Base-by-base conservation (phyloP, 257 asterid genomes). In the Prunella vulgaris region DNA sequence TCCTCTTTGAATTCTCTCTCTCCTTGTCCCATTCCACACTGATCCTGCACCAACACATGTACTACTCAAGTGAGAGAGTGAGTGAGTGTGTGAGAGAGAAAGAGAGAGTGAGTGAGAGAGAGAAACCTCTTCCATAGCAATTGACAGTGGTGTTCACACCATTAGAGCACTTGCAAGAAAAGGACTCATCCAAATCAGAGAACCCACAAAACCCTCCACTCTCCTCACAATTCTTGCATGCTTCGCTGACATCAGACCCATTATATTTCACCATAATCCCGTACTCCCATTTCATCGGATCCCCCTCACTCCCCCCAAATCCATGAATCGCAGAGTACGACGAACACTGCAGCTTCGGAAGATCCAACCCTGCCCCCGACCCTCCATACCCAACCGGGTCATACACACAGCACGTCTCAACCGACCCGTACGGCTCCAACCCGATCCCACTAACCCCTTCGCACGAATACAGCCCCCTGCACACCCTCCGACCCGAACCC, bases 251-350 rank as follows among this genome's bases (percentile, higher is more conserved):
- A 56, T 80, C 80, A 2, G 86, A 74, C 52, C 74, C 60, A 60
- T 83, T 81, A 49, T 56, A 84, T 72, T 72, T 65, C 87, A 88
- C 64, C 21, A 83, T 69, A 14, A 88, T 77, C 76, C 90, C 93
- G 68, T 81, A 88, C 33, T 88, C 80, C 96, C 96, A 88, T 73
- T 83, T 88, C 93, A 80, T 78, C 1, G 96, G 96, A 61, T 88
- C 77, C 7, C 90, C 96, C 68, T 88, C 89, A 42, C 78, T 81
- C 58, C 93, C 96, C 0, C 96, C 96, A 20, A 88, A 88, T 0
- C 96, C 96, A 69, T 80, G 81, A 3, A 88, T 59, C 12, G 88
- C 77, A 1, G 96, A 74, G 64, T 86, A 88, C 48, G 96, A 84
- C 27, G 90, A 84, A 40, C 96, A 83, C 35, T 88, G 96, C 62